These are phyloP conservation scores for Backusella westeae DNA, from an alignment of 192 early-diverging fungal genomes.

Conservation along the genomic window DNA sequence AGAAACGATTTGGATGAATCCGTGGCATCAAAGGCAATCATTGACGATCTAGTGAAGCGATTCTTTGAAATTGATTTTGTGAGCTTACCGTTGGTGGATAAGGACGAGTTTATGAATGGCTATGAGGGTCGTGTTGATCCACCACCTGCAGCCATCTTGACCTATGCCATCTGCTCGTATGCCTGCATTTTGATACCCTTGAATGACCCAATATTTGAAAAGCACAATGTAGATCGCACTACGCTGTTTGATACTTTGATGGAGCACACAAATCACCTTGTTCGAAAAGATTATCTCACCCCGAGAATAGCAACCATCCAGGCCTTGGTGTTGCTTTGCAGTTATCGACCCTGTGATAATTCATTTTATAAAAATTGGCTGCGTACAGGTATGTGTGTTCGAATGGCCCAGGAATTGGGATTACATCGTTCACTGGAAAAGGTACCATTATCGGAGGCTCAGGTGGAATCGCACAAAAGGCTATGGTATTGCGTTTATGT, in stretches of 20 bases:
- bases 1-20: neutral
- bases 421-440: slow-evolving; percentile 61
- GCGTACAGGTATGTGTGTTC: slow-evolving; percentile 49
- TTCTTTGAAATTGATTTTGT: slow-evolving; percentile 17
- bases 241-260: slow-evolving; percentile 13
- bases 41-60: neutral
- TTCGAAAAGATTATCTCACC: slow-evolving; percentile 59
- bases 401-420: slow-evolving; percentile 78
- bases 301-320: slow-evolving; percentile 55
- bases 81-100: slow-evolving; percentile 18
- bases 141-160: slow-evolving; percentile 10
- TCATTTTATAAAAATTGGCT: slow-evolving; percentile 27
- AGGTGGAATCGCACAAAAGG: slow-evolving; percentile 57
- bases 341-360: slow-evolving; percentile 35
- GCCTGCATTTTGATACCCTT: slow-evolving; percentile 5
- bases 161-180: slow-evolving; percentile 17
- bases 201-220: slow-evolving; percentile 14
- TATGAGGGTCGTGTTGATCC: neutral
- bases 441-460: slow-evolving; percentile 39
- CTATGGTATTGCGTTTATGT: slow-evolving; percentile 72
- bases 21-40: neutral
- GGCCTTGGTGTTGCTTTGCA: slow-evolving; percentile 61
- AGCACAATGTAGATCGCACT: neutral
- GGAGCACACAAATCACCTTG: slow-evolving; percentile 4
- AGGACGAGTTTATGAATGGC: neutral